A percentile compares a stretch with the other conserved stretches of the same genome.
Conservation (phyloP, 352 stramenopile species). For the Phytophthora pisi region DNA sequence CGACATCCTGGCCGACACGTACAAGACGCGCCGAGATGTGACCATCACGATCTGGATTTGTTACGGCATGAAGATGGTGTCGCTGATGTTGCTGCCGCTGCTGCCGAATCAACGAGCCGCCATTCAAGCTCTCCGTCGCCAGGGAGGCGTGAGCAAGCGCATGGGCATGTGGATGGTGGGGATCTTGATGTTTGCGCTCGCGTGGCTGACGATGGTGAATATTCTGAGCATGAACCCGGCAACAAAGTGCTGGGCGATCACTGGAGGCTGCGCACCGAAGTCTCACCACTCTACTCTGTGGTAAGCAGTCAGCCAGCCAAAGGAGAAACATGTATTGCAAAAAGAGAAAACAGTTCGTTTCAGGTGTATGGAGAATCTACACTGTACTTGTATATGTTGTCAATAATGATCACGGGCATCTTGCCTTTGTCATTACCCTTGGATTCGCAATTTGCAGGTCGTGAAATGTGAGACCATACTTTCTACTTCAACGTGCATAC, state of each 20-base stretch:
- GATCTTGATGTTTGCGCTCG: constrained; percentile 42
- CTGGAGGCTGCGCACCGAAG: constrained; percentile 47
- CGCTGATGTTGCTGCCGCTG: constrained; percentile 52
- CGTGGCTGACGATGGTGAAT: constrained; percentile 50
- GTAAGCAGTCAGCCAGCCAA: background rate
- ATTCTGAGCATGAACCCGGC: constrained; percentile 53
- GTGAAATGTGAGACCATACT: too few species aligned
- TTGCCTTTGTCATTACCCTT: too few species aligned
- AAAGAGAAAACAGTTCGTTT: background rate
- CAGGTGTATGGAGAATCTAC: too few species aligned
- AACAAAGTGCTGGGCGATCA: constrained; percentile 69
- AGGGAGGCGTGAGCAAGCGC: constrained; percentile 41
- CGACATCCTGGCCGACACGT: constrained; percentile 52
- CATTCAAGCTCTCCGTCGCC: constrained; percentile 52
- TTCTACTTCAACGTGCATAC: too few species aligned
- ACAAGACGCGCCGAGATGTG: constrained; percentile 53
- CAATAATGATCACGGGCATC: too few species aligned
- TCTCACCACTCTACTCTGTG: constrained; percentile 5
- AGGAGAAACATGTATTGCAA: background rate
- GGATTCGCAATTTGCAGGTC: too few species aligned
- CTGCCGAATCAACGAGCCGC: constrained; percentile 55
- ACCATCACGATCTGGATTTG: constrained; percentile 67
- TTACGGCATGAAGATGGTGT: constrained; percentile 62
- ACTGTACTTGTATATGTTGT: too few species aligned
- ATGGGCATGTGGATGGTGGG: constrained; percentile 45